Base-by-base conservation (phyloP, 2,329 filamentous ascomycete species). In the Epichloe coenophiala region DNA sequence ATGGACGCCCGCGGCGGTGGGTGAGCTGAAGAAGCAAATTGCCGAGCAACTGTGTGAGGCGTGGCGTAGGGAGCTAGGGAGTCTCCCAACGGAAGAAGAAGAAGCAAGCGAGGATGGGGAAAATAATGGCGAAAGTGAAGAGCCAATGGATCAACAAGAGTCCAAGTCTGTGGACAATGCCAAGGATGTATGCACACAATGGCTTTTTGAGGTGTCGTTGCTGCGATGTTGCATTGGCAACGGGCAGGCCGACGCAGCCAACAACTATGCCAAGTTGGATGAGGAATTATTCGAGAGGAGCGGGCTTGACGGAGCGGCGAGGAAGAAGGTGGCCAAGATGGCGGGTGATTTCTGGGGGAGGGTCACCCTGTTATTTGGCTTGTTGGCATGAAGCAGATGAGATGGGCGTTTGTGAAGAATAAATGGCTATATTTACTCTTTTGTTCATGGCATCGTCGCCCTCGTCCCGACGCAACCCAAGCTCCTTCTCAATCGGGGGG, bases 341-440 rank as follows among this genome's bases (percentile, higher is more conserved):
- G 79, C 87, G 5, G 71, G 75, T 44, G 87, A 90, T 48, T 94
- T 93, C 65, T 93, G 87, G 81, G 81, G 87, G 84, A 70, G 85
- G 60, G 93, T 86, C 11, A 83, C 78, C 63, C 66, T 96, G 55
- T 66, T 96, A 27, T 95, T 96, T 68, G 88, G 86, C 2, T 69
- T 95, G 51, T 68, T 96, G 56, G 74, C 73, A 57, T 75, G 36
- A 49, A 23, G 48, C n/a, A 19, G 23, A 31, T 19, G 9, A 19
- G 13, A 31, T 11, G 3, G n/a, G n/a, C 3, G 5, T 15, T 2
- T 12, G 5, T 12, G 7, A 41, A 19, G 15, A 27, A n/a, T 31
- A 47, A 40, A 31, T 11, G 27, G 27, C 27, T 31, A 31, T 31
- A 31, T 31, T 1, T 31, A 9, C 27, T 31, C 8, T 4, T 9